These are phyloP conservation scores for Lodderomyces parapsilosis DNA, from an alignment of 1,139 yeast genomes.

Conservation along the genomic window DNA sequence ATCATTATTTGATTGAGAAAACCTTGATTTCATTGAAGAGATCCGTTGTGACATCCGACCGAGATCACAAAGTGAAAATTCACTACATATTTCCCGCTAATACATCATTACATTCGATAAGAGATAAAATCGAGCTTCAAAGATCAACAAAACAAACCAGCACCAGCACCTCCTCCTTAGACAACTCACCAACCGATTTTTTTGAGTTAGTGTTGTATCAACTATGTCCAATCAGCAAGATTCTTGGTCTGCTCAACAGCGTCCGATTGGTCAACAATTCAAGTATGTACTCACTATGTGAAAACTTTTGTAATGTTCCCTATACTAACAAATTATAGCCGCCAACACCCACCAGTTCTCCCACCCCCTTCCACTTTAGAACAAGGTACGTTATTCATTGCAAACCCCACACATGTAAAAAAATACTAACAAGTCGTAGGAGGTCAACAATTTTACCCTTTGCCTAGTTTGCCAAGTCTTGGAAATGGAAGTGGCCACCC, in stretches of 20 bases:
- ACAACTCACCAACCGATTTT: background rate
- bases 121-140: too few relatives aligned
- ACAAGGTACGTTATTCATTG: slow-evolving; percentile 34
- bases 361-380: slow-evolving; percentile 58
- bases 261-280: slow-evolving; percentile 47
- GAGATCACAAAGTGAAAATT: too few relatives aligned
- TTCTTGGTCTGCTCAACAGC: slow-evolving; percentile 46
- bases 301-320: background rate
- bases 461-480: slow-evolving; percentile 52
- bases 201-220: background rate
- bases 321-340: slow-evolving; percentile 35
- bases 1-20: too few relatives aligned
- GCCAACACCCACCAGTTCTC: slow-evolving; percentile 53
- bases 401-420: background rate
- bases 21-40: too few relatives aligned
- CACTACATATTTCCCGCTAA: too few relatives aligned
- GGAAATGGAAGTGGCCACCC: slow-evolving; percentile 42
- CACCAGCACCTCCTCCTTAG: background rate
- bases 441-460: slow-evolving; percentile 50
- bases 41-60: too few relatives aligned
- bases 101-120: too few relatives aligned
- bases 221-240: slow-evolving; percentile 45
- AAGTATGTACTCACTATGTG: slow-evolving; percentile 34
- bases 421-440: slow-evolving; percentile 26
- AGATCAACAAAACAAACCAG: too few relatives aligned